Conservation (phyloP, 306 rosid genomes). For the Biancaea sappan region DNA sequence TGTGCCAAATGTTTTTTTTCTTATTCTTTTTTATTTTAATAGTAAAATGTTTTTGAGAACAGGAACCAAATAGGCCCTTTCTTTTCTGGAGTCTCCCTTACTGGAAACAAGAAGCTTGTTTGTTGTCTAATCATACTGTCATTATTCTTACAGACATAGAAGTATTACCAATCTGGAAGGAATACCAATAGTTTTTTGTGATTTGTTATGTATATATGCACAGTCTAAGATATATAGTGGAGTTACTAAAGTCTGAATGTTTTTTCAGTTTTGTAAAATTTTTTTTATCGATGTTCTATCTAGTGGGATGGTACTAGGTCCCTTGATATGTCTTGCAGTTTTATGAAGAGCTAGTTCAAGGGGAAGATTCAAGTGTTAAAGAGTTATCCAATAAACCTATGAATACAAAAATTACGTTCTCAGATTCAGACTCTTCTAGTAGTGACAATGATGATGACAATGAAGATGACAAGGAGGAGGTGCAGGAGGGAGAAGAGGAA, state of each 20-base stretch:
- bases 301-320: background rate
- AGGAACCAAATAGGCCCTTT: background rate
- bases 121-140: background rate
- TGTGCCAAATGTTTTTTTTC: background rate
- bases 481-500: slow-evolving; percentile 36
- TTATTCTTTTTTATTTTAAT: background rate
- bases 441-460: slow-evolving; percentile 39
- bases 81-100: background rate
- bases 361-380: slow-evolving; percentile 47
- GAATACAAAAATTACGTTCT: slow-evolving; percentile 76
- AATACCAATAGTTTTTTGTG: background rate
- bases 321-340: slow-evolving; percentile 54
- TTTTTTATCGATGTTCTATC: background rate
- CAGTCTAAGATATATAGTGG: background rate
- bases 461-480: slow-evolving; percentile 22
- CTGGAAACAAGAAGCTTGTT: background rate
- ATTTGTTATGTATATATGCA: background rate
- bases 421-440: slow-evolving; percentile 72
- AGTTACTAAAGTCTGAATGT: background rate
- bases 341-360: slow-evolving; percentile 71
- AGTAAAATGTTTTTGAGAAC: background rate
- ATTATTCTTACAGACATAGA: background rate
- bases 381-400: slow-evolving; percentile 52
- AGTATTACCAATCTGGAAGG: background rate
- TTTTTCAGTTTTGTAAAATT: background rate